These are phyloP conservation scores for Candida glucosophila DNA, from an alignment of 1,139 yeast species.

Conservation along the genomic window DNA sequence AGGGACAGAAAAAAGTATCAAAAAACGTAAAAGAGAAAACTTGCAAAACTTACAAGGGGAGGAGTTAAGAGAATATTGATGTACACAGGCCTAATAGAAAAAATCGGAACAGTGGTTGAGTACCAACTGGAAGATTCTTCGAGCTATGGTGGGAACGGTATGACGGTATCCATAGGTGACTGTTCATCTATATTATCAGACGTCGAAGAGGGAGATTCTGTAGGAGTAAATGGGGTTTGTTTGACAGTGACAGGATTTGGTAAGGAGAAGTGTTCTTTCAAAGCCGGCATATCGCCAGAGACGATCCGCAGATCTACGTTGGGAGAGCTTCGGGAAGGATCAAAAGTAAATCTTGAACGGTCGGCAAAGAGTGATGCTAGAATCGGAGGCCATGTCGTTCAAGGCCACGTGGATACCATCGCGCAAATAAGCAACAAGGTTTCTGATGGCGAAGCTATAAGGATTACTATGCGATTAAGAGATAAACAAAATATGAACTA, in stretches of 20 bases:
- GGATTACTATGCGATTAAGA: slow-evolving; percentile 65
- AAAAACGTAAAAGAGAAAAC: too few relatives aligned
- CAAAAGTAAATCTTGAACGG: slow-evolving; percentile 77
- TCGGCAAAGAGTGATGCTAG: slow-evolving; percentile 79
- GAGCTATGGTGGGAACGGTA: slow-evolving; percentile 71
- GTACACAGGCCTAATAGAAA: slow-evolving; percentile 95
- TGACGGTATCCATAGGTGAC: slow-evolving; percentile 57
- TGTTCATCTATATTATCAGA: slow-evolving; percentile 61
- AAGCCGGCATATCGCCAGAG: slow-evolving; percentile 91
- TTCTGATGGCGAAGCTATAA: slow-evolving; percentile 72
- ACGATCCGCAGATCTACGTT: slow-evolving; percentile 77
- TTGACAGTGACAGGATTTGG: slow-evolving; percentile 86
- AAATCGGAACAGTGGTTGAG: slow-evolving; percentile 54
- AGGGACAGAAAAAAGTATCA: too few relatives aligned
- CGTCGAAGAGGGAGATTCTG: slow-evolving; percentile 88
- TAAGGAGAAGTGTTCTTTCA: slow-evolving; percentile 43
- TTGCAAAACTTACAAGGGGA: too few relatives aligned
- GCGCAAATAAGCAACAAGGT: slow-evolving; percentile 51
- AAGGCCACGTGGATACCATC: slow-evolving; percentile 92
- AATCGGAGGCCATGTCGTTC: slow-evolving; percentile 95
- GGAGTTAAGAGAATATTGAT: too few relatives aligned
- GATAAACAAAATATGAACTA: slow-evolving; percentile 60
- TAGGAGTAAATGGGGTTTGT: slow-evolving; percentile 84
- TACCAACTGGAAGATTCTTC: slow-evolving; percentile 42
- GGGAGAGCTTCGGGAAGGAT: slow-evolving; percentile 49